phyloP scores from a whole-genome alignment of 2,329 filamentous ascomycete genomes.

The Huntiella abstrusa region DNA sequence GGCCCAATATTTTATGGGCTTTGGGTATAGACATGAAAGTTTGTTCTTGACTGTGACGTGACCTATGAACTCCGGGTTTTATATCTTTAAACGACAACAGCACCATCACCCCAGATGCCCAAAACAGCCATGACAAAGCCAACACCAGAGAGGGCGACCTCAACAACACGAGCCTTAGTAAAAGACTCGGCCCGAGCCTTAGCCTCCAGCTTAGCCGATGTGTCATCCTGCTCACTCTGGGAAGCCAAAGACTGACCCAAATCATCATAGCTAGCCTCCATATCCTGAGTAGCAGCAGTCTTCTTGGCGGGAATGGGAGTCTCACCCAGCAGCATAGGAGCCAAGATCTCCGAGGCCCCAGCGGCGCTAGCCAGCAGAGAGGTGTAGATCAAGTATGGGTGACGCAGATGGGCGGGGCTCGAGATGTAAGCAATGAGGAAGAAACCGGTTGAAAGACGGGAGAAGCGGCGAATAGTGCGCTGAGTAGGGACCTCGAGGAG shows the following conservation, averaged over 20 bases:
- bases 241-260: constrained; percentile 24
- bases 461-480: constrained; percentile 46
- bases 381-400: constrained; percentile 84
- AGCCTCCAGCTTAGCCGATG: constrained; percentile 44
- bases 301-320: constrained; percentile 15
- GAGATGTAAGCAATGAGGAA: constrained; percentile 62
- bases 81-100: constrained; percentile 11
- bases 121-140: constrained; percentile 43
- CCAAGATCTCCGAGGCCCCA: constrained; percentile 30
- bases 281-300: constrained; percentile 18
- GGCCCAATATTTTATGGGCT: background rate
- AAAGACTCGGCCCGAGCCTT: constrained; percentile 36
- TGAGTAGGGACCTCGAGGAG: constrained; percentile 45
- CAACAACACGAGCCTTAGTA: constrained; percentile 32
- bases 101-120: constrained; percentile 48
- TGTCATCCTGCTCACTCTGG: constrained; percentile 20
- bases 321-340: constrained; percentile 24
- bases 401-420: constrained; percentile 54
- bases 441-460: constrained; percentile 48
- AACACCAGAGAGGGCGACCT: constrained; percentile 33
- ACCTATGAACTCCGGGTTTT: background rate
- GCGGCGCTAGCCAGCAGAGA: constrained; percentile 48
- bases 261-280: constrained; percentile 58
- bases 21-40: background rate
- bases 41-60: background rate